Evolutionary conservation across 2,329 filamentous ascomycete genomes (phyloP), one percentile per base, ranked within the genome.

Genomic region (Ascosphaera aggregata): DNA sequence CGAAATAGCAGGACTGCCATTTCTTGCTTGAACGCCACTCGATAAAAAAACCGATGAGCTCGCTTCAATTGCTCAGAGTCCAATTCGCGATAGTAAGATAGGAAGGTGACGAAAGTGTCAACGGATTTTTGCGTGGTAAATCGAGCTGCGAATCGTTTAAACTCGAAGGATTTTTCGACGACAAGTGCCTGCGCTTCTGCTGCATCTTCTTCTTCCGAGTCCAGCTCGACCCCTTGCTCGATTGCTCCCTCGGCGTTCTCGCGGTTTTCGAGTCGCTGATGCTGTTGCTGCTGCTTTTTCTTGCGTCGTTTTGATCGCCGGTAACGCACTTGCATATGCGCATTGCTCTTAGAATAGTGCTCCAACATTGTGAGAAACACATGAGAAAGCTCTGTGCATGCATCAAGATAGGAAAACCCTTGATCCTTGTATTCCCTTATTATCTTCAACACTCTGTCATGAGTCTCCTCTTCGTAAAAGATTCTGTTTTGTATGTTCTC

Each of bases 391-490:
- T 98, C 86, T 1, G 86, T 95, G 42, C 78, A 76, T 4, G 85
- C 78, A 56, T 98, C 85, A 1, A 98, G 67, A 48, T 94, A 98
- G 40, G 84, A 80, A 48, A 94, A 89, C 0, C 81, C 80, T 58
- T 95, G 89, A 43, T 86, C 81, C 47, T 91, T 92, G 61, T 91
- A 95, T n/a, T 69, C 76, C 44, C 77, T 69, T 1, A 86, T 66
- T 39, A 94, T 79, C 42, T 74, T 71, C 20, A 86, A 69, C 39
- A 98, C 71, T 18, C 80, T 69, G 44, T 98, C 86, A 50, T 98
- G 85, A 0, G 85, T 94, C 0, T 80, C 72, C 51, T 95, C 84
- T 56, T 98, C 89, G 58, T 98, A 98, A 55, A 98, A 98, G n/a
- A 98, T 81, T 43, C 86, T 80, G 49, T 79, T 91, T 39, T 93